Conservation (phyloP, 2,329 filamentous ascomycete genomes). For the Fusarium subglutinans region DNA sequence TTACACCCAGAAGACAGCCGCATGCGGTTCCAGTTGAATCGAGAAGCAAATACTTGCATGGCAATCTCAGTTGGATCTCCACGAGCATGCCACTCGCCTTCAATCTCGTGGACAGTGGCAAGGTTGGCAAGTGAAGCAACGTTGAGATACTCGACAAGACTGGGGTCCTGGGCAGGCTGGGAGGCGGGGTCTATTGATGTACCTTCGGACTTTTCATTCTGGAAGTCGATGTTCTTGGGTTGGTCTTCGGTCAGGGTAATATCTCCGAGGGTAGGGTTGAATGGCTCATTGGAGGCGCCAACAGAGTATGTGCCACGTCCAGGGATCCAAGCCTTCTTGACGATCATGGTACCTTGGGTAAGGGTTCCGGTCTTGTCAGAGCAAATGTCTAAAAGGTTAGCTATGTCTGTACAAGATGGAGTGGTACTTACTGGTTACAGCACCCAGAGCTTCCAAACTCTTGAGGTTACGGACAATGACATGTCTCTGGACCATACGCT, state of each 20-base stretch:
- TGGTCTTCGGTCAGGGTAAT: conserved; percentile 52
- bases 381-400: conserved; percentile 56
- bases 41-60: conserved; percentile 76
- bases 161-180: conserved; percentile 55
- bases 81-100: conserved; percentile 67
- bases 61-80: conserved; percentile 75
- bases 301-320: conserved; percentile 58
- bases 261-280: conserved; percentile 64
- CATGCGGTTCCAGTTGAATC: conserved; percentile 71
- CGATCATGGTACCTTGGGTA: conserved; percentile 64
- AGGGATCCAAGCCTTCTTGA: conserved; percentile 62
- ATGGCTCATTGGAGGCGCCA: conserved; percentile 61
- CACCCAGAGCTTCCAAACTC: conserved; percentile 66
- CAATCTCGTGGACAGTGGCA: conserved; percentile 66
- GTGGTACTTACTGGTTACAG: conserved; percentile 54
- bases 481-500: conserved; percentile 61
- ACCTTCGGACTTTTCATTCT: conserved; percentile 40
- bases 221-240: conserved; percentile 49
- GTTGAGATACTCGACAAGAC: conserved; percentile 66
- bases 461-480: conserved; percentile 63
- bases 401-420: background rate
- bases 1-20: conserved; percentile 59
- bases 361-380: conserved; percentile 67
- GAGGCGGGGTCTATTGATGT: conserved; percentile 40
- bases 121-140: conserved; percentile 73